These are phyloP conservation scores for Earliella scabrosa DNA, from an alignment of 1,284 basidiomycete genomes.

Conservation along the genomic window DNA sequence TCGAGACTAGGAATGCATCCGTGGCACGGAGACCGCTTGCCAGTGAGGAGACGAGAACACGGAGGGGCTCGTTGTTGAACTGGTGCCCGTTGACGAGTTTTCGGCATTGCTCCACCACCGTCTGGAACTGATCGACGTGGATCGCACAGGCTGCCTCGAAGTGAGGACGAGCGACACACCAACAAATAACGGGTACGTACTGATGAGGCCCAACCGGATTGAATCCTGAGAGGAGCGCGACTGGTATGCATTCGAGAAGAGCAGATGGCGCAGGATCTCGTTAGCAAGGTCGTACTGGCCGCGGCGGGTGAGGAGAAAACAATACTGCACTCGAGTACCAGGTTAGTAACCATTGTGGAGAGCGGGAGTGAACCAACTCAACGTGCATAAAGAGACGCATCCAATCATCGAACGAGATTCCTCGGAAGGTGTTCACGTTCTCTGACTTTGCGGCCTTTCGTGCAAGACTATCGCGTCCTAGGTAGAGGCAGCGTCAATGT, in stretches of 20 bases:
- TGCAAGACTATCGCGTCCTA: slow-evolving; percentile 36
- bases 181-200: slow-evolving; percentile 46
- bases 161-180: not conserved
- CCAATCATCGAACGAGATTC: slow-evolving; percentile 89
- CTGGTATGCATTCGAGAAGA: slow-evolving; percentile 80
- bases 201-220: slow-evolving; percentile 72
- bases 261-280: slow-evolving; percentile 81
- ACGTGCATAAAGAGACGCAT: slow-evolving; percentile 86
- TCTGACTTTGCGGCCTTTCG: slow-evolving; percentile 38
- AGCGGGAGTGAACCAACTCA: slow-evolving; percentile 6
- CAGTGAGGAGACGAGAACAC: slow-evolving; percentile 74
- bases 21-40: slow-evolving; percentile 70
- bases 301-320: slow-evolving; percentile 76
- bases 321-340: slow-evolving; percentile 60
- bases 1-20: slow-evolving; percentile 75
- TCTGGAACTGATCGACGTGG: slow-evolving; percentile 54
- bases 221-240: slow-evolving; percentile 67
- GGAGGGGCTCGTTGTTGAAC: slow-evolving; percentile 83
- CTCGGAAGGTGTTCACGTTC: slow-evolving; percentile 73
- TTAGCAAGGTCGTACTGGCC: slow-evolving; percentile 72
- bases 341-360: not conserved
- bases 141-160: slow-evolving; percentile 68
- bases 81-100: slow-evolving; percentile 73
- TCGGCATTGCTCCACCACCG: slow-evolving; percentile 74
- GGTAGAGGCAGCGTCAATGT: not conserved